Evolutionary conservation across 352 stramenopile species (phyloP), one percentile per base, ranked within the genome.

Genomic region (Globisporangium polare): DNA sequence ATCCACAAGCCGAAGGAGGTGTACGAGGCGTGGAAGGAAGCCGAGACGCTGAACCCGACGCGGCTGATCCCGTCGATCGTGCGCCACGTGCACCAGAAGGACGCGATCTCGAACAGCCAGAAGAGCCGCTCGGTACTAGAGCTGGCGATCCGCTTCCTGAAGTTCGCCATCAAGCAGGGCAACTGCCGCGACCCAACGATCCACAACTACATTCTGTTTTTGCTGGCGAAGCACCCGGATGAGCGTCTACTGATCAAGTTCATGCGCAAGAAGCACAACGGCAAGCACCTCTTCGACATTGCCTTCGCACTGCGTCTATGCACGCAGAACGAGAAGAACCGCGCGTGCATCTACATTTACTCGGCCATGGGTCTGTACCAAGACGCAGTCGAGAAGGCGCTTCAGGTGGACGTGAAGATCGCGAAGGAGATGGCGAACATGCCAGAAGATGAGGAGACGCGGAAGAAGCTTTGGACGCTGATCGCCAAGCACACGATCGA

Each of bases 281-380:
- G 81, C 57, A 88, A 90, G 63, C 86, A 92, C 43, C 47, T 96
- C 39, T 97, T 96, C 58, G 91, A 98, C 64, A 90, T 97, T 57
- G 90, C 88, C 53, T 98, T 97, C 67, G 92, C 92, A 20, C 63
- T 98, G 27, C 87, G 90, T 17, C 68, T 98, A 31, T 98, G 92
- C 67, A 96, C 85, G 12, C 87, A 97, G 62, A 90, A 97, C 54
- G 86, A 95, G 53, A 95, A 97, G 72, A 96, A 94, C 57, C 88
- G 86, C 53, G 91, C 92, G 22, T 97, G 89, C 69, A 97, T 98
- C 47, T 96, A 97, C 73, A 97, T 98, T 49, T 98, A 98, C 71
- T 96, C 89, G 15, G 87, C 88, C 18, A 96, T 98, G 88, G 88
- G 87, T 0, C 60, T 97, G 24, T 98, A 90, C 67, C 88, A 97